Evolutionary conservation across 805 yeast genomes (phyloP), one percentile per base, ranked within the genome.

Genomic region (Ogataea glucozyma): DNA sequence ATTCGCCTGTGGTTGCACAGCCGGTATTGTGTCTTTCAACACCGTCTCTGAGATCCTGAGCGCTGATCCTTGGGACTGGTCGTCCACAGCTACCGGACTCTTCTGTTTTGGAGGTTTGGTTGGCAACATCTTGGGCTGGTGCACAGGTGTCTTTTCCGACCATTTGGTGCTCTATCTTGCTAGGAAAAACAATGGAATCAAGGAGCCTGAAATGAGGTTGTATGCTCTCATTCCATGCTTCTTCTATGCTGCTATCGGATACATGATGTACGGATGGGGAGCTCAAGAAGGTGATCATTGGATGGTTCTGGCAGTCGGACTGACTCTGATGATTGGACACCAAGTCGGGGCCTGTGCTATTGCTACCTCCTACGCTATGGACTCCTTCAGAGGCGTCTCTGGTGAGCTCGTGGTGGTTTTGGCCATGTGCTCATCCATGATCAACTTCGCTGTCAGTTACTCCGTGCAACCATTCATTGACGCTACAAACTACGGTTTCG

Each of bases 141-240:
- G 71, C 9, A 44, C 48, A 6, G 75, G 75, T 12, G 38, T 44
- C 19, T 58, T 69, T 36, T 72, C 68, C 18, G 77, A 72, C 48
- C 31, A 20, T 20, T 38, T 48, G 14, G 43, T 43, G n/a, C 12
- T 41, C 19, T 66, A 65, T 58, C 43, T 69, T 43, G 69, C 75
- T 4, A 59, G 61, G 42, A 56, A 67, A 34, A 71, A 71, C 48
- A 57, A 64, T 16, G 76, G 76, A 16, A 49, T 70, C 6, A 54
- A 68, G 38, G 76, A 71, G 48, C 73, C 76, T 4, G 76, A 72
- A 45, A 65, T 64, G 56, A 56, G 76, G 51, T 57, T 71, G 21
- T 70, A 64, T 57, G 65, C 72, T 22, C 65, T 71, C 69, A 36
- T 60, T 10, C 47, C 63, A 8, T 69, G 72, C 8, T 46, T 39